Base-by-base conservation (phyloP, 805 yeast species). In the Nakazawaea ishiwadae region DNA sequence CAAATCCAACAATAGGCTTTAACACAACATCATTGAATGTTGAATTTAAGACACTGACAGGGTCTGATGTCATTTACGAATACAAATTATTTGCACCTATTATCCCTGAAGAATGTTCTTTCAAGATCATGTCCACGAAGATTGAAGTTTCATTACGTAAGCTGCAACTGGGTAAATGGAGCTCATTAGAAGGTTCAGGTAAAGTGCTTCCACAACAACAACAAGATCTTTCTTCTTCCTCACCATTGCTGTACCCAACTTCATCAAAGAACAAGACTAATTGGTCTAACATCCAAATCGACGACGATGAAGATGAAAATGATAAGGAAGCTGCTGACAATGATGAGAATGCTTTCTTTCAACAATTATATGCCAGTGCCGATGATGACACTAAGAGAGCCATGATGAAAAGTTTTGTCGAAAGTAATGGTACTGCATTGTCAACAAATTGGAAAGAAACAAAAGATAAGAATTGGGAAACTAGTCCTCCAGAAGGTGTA, bases 401-500 rank as follows among this genome's bases (percentile, higher is more conserved):
- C 2, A 93, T 93, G 98, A 84, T 87, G 95, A 93, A 93, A 65
- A 86, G 96, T 40, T 93, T 76, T 53, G 70, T 78, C n/a, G 96
- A 93, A 62, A 85, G 96, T 51, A 84, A 85, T 52, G 99, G 99
- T 16, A 93, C 99, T 0, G 78, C 95, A 2, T 67, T 93, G 44
- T 86, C 95, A 35, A 93, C 99, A 4, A 85, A 87, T 56, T 93
- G 99, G 99, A 74, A 65, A 9, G 96, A 88, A 45, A 98, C 95
- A 2, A 68, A 76, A 29, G 68, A 73, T 42, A 78, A 77, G 45
- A 69, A 59, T 16, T 84, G 83, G 33, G 84, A 81, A 52, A 73
- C 82, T 2, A 61, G 71, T 18, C 89, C 95, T 0, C 95, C 96
- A 0, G 82, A 79, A 32, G 91, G 88, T 11, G 72, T 78, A 75